Conservation (phyloP, 768 basidiomycete genomes). For the Tephrocybe sp. region DNA sequence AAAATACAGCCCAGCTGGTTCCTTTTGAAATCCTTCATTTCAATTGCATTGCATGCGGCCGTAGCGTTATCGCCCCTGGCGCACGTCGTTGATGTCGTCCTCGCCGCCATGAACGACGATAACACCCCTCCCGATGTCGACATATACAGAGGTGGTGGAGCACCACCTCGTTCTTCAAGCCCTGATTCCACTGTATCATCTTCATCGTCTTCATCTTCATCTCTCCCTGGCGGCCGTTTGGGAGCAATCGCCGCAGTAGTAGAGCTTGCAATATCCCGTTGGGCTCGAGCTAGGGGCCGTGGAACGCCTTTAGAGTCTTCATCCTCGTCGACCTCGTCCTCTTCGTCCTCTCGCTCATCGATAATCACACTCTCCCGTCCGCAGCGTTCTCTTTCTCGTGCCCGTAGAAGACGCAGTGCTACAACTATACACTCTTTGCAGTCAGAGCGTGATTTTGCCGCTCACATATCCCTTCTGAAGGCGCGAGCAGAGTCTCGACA, state of each 20-base stretch:
- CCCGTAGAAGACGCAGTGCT: conserved; percentile 49
- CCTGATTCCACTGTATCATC: conserved; percentile 35
- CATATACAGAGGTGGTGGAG: conserved; percentile 60
- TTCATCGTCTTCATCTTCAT: conserved; percentile 40
- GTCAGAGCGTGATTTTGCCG: conserved; percentile 61
- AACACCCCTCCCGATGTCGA: conserved; percentile 27
- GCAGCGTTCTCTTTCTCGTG: conserved; percentile 38
- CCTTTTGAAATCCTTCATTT: background rate
- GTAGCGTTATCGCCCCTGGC: background rate
- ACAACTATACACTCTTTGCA: conserved; percentile 51
- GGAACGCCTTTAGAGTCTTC: conserved; percentile 39
- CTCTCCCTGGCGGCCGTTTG: conserved; percentile 38
- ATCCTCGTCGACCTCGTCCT: conserved; percentile 48
- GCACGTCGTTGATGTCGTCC: conserved; percentile 7
- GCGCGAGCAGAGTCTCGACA: conserved; percentile 62
- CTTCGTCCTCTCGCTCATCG: conserved; percentile 42
- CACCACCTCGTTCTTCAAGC: conserved; percentile 26
- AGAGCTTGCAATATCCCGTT: conserved; percentile 70
- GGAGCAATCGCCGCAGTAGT: conserved; percentile 61
- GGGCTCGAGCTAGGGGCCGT: conserved; percentile 73
- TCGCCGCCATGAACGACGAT: conserved; percentile 13
- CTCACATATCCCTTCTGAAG: conserved; percentile 57
- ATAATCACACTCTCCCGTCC: conserved; percentile 38
- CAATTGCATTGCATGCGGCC: conserved; percentile 1
- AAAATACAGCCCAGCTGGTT: background rate